phyloP scores from a whole-genome alignment of 768 basidiomycete species.

The Lactarius akahatsu region DNA sequence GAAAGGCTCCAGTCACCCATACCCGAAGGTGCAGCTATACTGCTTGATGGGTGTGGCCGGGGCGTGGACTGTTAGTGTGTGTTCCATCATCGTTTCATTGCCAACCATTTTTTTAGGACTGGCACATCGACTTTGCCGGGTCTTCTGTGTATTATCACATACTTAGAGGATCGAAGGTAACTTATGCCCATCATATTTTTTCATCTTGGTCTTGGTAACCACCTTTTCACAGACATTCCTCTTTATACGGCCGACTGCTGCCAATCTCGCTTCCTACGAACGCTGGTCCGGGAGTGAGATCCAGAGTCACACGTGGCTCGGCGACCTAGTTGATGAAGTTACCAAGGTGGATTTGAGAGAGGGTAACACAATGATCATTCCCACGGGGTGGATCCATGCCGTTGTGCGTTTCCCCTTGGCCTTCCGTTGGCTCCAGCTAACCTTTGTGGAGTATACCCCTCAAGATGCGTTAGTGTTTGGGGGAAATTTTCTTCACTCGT shows the following conservation, averaged over 20 bases:
- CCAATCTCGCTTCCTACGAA: conserved; percentile 88
- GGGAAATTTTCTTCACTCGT: conserved; percentile 96
- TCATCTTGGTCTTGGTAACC: not conserved
- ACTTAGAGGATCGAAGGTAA: conserved; percentile 77
- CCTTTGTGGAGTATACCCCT: conserved; percentile 73
- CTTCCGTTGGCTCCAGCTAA: not conserved
- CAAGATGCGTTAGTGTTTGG: conserved; percentile 93
- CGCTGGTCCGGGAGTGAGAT: conserved; percentile 91
- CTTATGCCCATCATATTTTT: conserved; percentile 22
- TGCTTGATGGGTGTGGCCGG: conserved; percentile 94
- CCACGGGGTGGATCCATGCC: conserved; percentile 97
- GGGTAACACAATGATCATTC: conserved; percentile 92
- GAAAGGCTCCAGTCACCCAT: conserved; percentile 64
- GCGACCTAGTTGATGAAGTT: conserved; percentile 90
- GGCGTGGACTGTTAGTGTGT: conserved; percentile 82
- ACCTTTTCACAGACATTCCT: conserved; percentile 72
- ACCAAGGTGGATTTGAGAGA: conserved; percentile 72
- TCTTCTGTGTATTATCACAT: conserved; percentile 98
- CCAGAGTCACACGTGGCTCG: conserved; percentile 87
- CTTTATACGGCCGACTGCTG: conserved; percentile 86
- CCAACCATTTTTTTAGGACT: conserved; percentile 61
- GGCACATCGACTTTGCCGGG: conserved; percentile 98
- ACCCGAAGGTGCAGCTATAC: conserved; percentile 94
- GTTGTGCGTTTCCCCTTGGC: conserved; percentile 59
- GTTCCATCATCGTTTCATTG: conserved; percentile 1